A percentile compares a stretch with the other conserved stretches of the same genome.
Conservation (phyloP, 2,329 filamentous ascomycete species). For the Ophiostoma pallidulum region DNA sequence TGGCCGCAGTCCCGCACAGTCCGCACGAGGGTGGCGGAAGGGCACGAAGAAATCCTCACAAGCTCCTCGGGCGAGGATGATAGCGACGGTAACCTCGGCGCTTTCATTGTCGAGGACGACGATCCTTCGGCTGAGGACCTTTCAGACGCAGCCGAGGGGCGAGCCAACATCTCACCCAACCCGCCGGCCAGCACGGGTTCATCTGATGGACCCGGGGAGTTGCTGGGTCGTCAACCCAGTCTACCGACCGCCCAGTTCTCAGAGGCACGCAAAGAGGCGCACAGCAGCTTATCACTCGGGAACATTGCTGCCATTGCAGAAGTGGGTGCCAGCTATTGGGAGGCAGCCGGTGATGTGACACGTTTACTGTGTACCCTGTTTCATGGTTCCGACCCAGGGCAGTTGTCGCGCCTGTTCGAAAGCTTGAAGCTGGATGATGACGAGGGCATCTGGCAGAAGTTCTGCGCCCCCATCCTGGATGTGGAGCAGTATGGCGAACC, state of each 20-base stretch:
- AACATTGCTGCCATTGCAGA: conserved; percentile 11
- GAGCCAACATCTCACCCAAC: neutral
- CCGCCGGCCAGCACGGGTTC: too few relatives aligned
- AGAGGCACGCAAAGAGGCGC: too few relatives aligned
- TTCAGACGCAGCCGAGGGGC: neutral
- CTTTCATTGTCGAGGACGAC: conserved; percentile 40
- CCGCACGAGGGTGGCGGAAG: conserved; percentile 15
- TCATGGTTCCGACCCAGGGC: neutral
- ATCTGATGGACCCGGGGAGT: too few relatives aligned
- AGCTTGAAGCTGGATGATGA: neutral
- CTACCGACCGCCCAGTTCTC: too few relatives aligned
- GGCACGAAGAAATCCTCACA: conserved; percentile 42
- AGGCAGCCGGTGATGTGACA: conserved; percentile 2
- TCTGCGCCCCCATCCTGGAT: conserved; percentile 3
- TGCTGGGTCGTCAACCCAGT: too few relatives aligned
- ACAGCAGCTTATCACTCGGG: too few relatives aligned
- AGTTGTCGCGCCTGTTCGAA: conserved; percentile 7
- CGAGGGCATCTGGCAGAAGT: conserved; percentile 11
- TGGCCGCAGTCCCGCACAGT: neutral
- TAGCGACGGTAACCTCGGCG: conserved; percentile 34
- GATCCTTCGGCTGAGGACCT: too few relatives aligned
- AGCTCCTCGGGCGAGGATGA: conserved; percentile 35
- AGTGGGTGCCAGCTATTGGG: conserved; percentile 14
- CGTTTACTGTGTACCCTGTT: conserved; percentile 16
- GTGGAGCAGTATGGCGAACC: neutral